Percentiles rank a stretch among this genome's conserved stretches.
Evolutionary conservation across 805 yeast species (phyloP).

Genomic region (Torulaspora gathmanii): DNA sequence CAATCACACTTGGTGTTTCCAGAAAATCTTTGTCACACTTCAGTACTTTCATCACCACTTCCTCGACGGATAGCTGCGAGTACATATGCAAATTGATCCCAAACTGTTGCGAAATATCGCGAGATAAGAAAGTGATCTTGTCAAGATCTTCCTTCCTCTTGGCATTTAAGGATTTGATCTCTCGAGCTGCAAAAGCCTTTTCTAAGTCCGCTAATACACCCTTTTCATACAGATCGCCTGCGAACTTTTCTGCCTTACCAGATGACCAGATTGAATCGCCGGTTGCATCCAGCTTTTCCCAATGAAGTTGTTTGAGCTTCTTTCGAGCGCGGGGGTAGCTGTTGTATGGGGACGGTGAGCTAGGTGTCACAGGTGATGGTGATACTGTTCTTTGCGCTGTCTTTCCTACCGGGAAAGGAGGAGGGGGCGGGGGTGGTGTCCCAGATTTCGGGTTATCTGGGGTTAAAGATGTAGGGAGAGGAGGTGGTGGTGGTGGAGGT

Average conservation of each 20-base stretch:
- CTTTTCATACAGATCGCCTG: slow-evolving; percentile 60
- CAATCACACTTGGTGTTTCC: slow-evolving; percentile 68
- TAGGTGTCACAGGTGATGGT: slow-evolving; percentile 35
- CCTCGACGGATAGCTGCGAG: slow-evolving; percentile 55
- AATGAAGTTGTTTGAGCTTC: slow-evolving; percentile 89
- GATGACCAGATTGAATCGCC: slow-evolving; percentile 83
- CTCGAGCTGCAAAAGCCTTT: slow-evolving; percentile 80
- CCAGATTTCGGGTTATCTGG: slow-evolving; percentile 6
- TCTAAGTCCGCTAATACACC: slow-evolving; percentile 86
- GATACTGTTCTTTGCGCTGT: slow-evolving; percentile 18
- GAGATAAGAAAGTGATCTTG: slow-evolving; percentile 65
- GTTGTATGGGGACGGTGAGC: slow-evolving; percentile 39
- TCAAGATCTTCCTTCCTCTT: slow-evolving; percentile 45
- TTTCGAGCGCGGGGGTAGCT: slow-evolving; percentile 63
- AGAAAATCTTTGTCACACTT: slow-evolving; percentile 71
- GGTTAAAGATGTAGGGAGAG: slow-evolving; percentile 35
- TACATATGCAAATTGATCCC: slow-evolving; percentile 87
- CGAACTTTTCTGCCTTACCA: slow-evolving; percentile 50
- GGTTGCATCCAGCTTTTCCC: slow-evolving; percentile 88
- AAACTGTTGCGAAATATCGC: slow-evolving; percentile 90
- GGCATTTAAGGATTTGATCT: slow-evolving; percentile 47
- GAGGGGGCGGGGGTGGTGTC: slow-evolving; percentile 37
- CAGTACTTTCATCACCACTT: slow-evolving; percentile 64
- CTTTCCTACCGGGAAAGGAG: slow-evolving; percentile 24
- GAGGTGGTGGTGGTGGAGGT: slow-evolving; percentile 28